These are phyloP conservation scores for Pezicula radicicola DNA, from an alignment of 2,329 filamentous ascomycete species.

Conservation along the genomic window DNA sequence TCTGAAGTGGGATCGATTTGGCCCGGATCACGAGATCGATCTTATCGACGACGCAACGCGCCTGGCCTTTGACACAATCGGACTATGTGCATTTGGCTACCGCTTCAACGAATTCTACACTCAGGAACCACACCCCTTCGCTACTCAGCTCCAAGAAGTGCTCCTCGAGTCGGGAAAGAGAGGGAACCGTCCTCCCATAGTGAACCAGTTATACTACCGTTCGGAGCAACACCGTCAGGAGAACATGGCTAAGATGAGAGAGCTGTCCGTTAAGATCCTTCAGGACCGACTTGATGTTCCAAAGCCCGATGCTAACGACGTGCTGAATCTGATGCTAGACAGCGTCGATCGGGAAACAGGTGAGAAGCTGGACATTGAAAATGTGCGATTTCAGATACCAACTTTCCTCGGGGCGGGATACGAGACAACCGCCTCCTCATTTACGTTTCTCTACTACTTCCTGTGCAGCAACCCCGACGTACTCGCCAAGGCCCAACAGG, in stretches of 20 bases:
- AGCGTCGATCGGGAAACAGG: conserved; percentile 66
- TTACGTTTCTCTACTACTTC: conserved; percentile 48
- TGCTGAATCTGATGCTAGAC: conserved; percentile 67
- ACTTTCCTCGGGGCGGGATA: conserved; percentile 45
- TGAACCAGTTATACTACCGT: conserved; percentile 43
- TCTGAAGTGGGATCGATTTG: conserved; percentile 68
- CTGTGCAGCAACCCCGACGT: conserved; percentile 44
- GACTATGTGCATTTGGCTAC: conserved; percentile 56
- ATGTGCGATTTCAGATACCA: conserved; percentile 58
- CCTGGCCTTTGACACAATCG: conserved; percentile 70
- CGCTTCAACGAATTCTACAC: conserved; percentile 75
- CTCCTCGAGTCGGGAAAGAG: conserved; percentile 53
- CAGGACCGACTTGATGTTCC: conserved; percentile 52
- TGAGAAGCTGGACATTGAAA: conserved; percentile 57
- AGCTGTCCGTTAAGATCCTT: conserved; percentile 59
- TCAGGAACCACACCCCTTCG: conserved; percentile 54
- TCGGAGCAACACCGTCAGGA: conserved; percentile 43
- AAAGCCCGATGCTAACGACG: conserved; percentile 59
- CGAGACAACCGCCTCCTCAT: conserved; percentile 65
- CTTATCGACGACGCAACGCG: conserved; percentile 68
- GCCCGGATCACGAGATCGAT: conserved; percentile 52
- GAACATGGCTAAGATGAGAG: conserved; percentile 53
- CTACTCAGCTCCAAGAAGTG: conserved; percentile 45
- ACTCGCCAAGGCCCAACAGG: conserved; percentile 42
- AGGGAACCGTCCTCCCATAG: conserved; percentile 42